phyloP scores from a whole-genome alignment of 495 filamentous ascomycete genomes.

The Paragyromitra xinjiangensis region DNA sequence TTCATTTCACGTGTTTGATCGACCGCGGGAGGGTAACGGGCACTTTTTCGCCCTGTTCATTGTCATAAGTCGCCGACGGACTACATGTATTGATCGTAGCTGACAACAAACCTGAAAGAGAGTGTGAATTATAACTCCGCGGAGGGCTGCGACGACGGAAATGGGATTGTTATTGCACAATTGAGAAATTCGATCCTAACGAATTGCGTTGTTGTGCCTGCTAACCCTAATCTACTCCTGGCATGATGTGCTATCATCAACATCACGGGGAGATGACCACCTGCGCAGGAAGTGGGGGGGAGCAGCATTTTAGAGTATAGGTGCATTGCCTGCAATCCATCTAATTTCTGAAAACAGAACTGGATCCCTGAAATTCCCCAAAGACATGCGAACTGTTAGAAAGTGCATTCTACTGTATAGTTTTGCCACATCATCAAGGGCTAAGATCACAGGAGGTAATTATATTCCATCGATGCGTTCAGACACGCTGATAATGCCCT shows the following conservation, averaged over 20 bases:
- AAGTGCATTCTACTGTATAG: slow-evolving; percentile 3
- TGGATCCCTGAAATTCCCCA: background rate
- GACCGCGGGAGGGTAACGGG: slow-evolving; percentile 12
- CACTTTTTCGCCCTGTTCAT: background rate
- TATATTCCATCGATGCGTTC: slow-evolving; percentile 2
- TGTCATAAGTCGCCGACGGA: background rate
- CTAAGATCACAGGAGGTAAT: background rate
- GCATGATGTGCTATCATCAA: background rate
- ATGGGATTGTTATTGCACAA: background rate
- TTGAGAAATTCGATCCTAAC: background rate
- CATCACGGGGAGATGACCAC: slow-evolving; percentile 4
- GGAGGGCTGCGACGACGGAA: background rate
- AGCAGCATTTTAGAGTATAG: background rate
- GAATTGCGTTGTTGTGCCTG: background rate
- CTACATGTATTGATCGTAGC: background rate
- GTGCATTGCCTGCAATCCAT: background rate
- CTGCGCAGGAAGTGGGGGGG: background rate
- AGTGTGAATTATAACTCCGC: slow-evolving; percentile 17
- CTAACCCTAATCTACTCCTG: slow-evolving; percentile 22
- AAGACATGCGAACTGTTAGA: background rate
- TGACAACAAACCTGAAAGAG: slow-evolving; percentile 13
- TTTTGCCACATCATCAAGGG: slow-evolving; percentile 3
- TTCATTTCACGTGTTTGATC: slow-evolving; percentile 26
- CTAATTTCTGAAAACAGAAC: slow-evolving; percentile 13
- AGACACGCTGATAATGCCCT: background rate